Evolutionary conservation across 1,284 basidiomycete species (phyloP).

Genomic region (Peniophora sp.): DNA sequence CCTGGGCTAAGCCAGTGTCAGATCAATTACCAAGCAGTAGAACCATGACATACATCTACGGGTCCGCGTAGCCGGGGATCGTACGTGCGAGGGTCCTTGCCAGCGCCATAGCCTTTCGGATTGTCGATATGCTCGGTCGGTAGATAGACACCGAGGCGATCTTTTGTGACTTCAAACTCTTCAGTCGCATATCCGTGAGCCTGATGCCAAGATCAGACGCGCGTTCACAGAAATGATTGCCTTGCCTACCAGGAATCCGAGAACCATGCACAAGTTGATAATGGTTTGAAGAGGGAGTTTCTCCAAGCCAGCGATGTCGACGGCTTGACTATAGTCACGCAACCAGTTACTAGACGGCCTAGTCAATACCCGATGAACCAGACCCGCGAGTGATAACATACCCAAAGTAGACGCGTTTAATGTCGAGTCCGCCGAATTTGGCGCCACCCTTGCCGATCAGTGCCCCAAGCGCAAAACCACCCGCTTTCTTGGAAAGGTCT

Average conservation of each 20-base stretch:
- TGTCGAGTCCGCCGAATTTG: slow-evolving; percentile 69
- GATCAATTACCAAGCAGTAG: not conserved
- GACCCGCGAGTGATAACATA: slow-evolving; percentile 22
- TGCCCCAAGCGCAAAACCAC: slow-evolving; percentile 51
- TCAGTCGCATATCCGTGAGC: slow-evolving; percentile 80
- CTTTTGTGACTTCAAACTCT: slow-evolving; percentile 87
- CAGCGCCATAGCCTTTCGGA: slow-evolving; percentile 79
- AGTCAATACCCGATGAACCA: slow-evolving; percentile 1
- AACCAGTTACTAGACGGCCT: slow-evolving; percentile 57
- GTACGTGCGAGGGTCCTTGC: slow-evolving; percentile 76
- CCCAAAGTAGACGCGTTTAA: slow-evolving; percentile 77
- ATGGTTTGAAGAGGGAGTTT: slow-evolving; percentile 77
- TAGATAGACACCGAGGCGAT: slow-evolving; percentile 83
- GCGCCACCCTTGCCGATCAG: slow-evolving; percentile 52
- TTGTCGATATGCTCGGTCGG: slow-evolving; percentile 89
- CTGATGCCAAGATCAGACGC: slow-evolving; percentile 23
- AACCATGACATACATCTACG: slow-evolving; percentile 10
- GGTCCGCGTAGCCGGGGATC: slow-evolving; percentile 64
- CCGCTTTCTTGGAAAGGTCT: slow-evolving; percentile 56
- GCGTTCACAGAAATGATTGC: not conserved
- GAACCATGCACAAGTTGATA: slow-evolving; percentile 83
- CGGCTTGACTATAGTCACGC: slow-evolving; percentile 80
- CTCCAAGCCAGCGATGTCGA: slow-evolving; percentile 77
- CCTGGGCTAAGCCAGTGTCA: slow-evolving; percentile 39
- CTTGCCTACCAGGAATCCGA: slow-evolving; percentile 64